Base-by-base conservation (phyloP, 202 grass and related monocot genomes). In the Eragrostis tef region DNA sequence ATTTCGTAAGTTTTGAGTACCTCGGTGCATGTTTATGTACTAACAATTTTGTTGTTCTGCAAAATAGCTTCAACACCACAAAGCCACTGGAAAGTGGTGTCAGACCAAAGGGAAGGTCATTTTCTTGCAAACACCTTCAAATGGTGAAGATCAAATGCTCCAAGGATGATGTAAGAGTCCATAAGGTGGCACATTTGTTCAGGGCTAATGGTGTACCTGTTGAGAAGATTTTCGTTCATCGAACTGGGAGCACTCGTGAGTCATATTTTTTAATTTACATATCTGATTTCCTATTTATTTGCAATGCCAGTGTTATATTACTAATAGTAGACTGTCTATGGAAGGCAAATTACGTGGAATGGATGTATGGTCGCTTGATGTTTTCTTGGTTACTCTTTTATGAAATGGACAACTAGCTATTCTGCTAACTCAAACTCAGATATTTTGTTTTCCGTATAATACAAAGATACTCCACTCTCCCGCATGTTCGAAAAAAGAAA, bases 121-220 rank as follows among this genome's bases (percentile, higher is more conserved):
- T 69, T 81, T 44, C 70, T 81, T 81, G 78, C 62, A 86, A 75
- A 64, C 56, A 81, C 64, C 71, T 81, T 73, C 60, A 58, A 36
- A 15, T 81, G 71, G 77, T 86, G 50, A 61, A 75, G 62, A 81
- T 86, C 70, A 69, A 44, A 75, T 75, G 64, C 57, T 69, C 60
- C 7, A 67, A 56, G 26, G 70, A 50, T 39, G 60, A 49, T 64
- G 21, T 0, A 14, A 61, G 29, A 48, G 52, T 67, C 51, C 71
- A 51, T 86, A 41, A 42, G 78, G 11, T 86, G 52, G 44, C 45
- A 1, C 15, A 68, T 19, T 81, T 75, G 52, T 61, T 86, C 46
- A 26, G 7, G 15, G 27, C 41, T 20, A 73, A 64, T 59, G 79
- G 69, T 6, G 0, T 81, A 20, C 61, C 19, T 0, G 25, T 59